Evolutionary conservation across 257 asterid genomes (phyloP), one percentile per base, ranked within the genome.

Genomic region (Plantago major): DNA sequence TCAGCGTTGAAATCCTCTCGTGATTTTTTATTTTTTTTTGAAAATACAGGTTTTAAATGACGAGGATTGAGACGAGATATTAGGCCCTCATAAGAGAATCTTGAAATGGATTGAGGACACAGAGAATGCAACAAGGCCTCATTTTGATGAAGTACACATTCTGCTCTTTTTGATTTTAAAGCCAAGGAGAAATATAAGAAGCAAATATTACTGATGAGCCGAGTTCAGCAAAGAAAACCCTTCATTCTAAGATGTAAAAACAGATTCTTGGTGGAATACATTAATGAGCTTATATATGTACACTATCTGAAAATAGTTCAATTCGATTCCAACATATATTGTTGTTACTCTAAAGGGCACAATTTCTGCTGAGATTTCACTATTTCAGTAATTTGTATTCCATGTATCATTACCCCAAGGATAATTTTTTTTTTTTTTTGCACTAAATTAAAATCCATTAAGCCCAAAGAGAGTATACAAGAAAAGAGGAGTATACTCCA

Each of bases 141-240:
- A 92, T 65, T 92, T 92, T 58, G 95, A 89, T 62, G 95, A 86
- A 56, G 30, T 86, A 1, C 93, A 86, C 93, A 86, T 42, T 59
- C 79, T 22, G 4, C 3, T 70, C 4, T 68, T 92, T 58, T 60
- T 54, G 56, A 2, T 22, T 22, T 22, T 2, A 65, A 58, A 43
- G 81, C 55, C 40, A 77, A 46, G 61, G 80, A 74, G 76, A 70
- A 62, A 58, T 54, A 81, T 6, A 70, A 73, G 82, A 65, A 75
- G 67, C 69, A 11, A 14, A 58, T n/a, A 16, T 65, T 42, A 49
- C 26, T 22, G 26, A 22, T 22, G 26, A 22, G 2, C 26, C 40
- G 8, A 7, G 40, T 33, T 33, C 40, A 4, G 8, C 40, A 1
- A 33, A 7, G 40, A 53, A 26, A 53, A 53, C 50, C 14, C 50